Conservation (phyloP, 768 basidiomycete genomes). For the Mycena amicta region DNA sequence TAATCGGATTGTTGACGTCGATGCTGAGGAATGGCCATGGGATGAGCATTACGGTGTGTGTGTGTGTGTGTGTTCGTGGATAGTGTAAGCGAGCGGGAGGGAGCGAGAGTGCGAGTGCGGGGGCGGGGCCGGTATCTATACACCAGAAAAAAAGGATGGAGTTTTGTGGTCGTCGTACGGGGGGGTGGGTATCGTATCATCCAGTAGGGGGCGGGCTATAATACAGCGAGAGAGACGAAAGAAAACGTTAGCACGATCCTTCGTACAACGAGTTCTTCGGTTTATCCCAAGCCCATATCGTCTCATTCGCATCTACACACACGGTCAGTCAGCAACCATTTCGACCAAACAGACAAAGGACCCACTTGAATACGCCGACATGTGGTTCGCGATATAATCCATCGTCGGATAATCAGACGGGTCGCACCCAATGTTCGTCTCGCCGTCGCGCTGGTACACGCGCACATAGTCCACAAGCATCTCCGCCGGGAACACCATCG, state of each 20-base stretch:
- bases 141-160: too few species aligned
- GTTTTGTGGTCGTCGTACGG: background rate
- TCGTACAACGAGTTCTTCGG: background rate
- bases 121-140: background rate
- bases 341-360: background rate
- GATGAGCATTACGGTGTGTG: too few species aligned
- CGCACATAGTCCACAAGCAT: constrained; percentile 80
- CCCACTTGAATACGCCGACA: constrained; percentile 9
- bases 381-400: constrained; percentile 59
- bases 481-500: constrained; percentile 70
- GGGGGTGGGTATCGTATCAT: background rate
- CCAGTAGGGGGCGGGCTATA: too few species aligned
- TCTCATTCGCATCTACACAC: background rate
- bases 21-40: too few species aligned
- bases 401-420: constrained; percentile 67
- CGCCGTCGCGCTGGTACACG: constrained; percentile 70
- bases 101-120: too few species aligned
- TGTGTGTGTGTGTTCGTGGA: too few species aligned
- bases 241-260: background rate
- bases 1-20: too few species aligned
- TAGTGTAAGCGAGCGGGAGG: background rate
- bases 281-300: background rate
- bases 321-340: background rate
- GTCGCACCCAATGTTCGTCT: constrained; percentile 65
- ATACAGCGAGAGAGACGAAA: too few species aligned